These are phyloP conservation scores for Pseudogymnoascus pannorum DNA, from an alignment of 2,329 filamentous ascomycete species.

Conservation along the genomic window DNA sequence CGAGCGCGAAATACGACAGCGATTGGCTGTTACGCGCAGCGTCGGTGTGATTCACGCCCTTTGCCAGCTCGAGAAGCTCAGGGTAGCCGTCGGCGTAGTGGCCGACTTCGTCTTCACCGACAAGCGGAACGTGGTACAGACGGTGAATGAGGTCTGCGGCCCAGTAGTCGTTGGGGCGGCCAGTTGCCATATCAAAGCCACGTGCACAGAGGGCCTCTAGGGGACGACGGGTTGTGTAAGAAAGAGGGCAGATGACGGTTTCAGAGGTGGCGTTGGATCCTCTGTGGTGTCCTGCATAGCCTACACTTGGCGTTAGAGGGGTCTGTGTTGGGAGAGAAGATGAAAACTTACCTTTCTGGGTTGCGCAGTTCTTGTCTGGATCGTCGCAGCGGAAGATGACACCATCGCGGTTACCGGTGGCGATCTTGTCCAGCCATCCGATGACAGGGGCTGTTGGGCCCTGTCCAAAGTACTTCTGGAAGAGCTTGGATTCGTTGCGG, in stretches of 20 bases:
- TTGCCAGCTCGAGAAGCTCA: slow-evolving; percentile 46
- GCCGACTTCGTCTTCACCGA: slow-evolving; percentile 53
- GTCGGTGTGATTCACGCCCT: slow-evolving; percentile 38
- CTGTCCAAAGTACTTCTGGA: slow-evolving; percentile 60
- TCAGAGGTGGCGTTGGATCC: slow-evolving; percentile 56
- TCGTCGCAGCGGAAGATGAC: slow-evolving; percentile 63
- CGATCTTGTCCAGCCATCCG: slow-evolving; percentile 56
- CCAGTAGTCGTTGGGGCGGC: slow-evolving; percentile 54
- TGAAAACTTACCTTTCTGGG: slow-evolving; percentile 35
- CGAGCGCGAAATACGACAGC: slow-evolving; percentile 62
- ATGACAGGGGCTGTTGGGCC: slow-evolving; percentile 48
- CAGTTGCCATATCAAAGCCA: slow-evolving; percentile 54
- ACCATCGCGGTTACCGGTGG: slow-evolving; percentile 47
- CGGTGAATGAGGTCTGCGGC: slow-evolving; percentile 61
- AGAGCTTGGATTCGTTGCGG: slow-evolving; percentile 51
- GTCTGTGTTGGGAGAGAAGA: not conserved
- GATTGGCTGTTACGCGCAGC: slow-evolving; percentile 52
- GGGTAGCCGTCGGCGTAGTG: slow-evolving; percentile 56
- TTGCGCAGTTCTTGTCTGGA: slow-evolving; percentile 55
- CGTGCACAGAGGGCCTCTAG: slow-evolving; percentile 53
- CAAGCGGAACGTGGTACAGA: slow-evolving; percentile 52
- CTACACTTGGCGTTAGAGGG: slow-evolving; percentile 30
- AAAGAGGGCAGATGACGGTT: slow-evolving; percentile 62
- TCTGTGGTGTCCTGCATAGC: slow-evolving; percentile 62
- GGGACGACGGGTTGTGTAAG: slow-evolving; percentile 49